phyloP scores from a whole-genome alignment of 2,329 filamentous ascomycete species.

The Claviceps arundinis region DNA sequence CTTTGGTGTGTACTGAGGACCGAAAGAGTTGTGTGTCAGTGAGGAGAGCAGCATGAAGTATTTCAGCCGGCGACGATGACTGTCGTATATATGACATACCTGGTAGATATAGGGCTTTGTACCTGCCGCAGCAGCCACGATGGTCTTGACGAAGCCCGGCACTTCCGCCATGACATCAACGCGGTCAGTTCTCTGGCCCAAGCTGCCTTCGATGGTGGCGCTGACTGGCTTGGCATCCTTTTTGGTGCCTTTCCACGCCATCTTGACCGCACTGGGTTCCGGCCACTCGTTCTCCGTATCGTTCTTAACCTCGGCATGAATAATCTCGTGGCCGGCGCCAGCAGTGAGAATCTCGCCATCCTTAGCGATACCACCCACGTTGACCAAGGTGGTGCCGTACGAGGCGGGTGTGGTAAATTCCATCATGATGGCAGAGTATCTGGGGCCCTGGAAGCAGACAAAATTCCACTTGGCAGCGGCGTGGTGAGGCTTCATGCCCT shows the following conservation, averaged over 20 bases:
- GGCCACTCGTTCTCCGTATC: slow-evolving; percentile 81
- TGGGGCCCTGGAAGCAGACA: slow-evolving; percentile 76
- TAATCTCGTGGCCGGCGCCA: slow-evolving; percentile 49
- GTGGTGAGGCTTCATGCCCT: slow-evolving; percentile 99
- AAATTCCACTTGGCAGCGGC: slow-evolving; percentile 91
- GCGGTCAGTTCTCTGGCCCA: slow-evolving; percentile 57
- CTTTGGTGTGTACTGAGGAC: slow-evolving; percentile 53
- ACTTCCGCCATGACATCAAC: slow-evolving; percentile 97
- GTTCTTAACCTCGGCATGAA: slow-evolving; percentile 54
- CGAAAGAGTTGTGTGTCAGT: background rate
- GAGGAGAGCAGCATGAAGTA: background rate
- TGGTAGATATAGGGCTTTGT: slow-evolving; percentile 98
- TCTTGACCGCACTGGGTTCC: slow-evolving; percentile 64
- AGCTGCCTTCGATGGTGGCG: slow-evolving; percentile 53
- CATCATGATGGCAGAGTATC: slow-evolving; percentile 84
- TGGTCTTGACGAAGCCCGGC: slow-evolving; percentile 86
- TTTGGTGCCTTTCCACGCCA: slow-evolving; percentile 63
- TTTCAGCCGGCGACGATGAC: background rate
- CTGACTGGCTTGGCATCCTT: slow-evolving; percentile 63
- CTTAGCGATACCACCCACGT: slow-evolving; percentile 68
- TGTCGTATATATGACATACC: slow-evolving; percentile 33
- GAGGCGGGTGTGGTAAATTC: slow-evolving; percentile 89
- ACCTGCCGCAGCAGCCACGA: slow-evolving; percentile 76
- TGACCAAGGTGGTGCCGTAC: slow-evolving; percentile 75
- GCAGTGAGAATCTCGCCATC: slow-evolving; percentile 70